Evolutionary conservation across 2,329 filamentous ascomycete species (phyloP), one percentile per base, ranked within the genome.

Genomic region (Aureobasidium melanogenum): DNA sequence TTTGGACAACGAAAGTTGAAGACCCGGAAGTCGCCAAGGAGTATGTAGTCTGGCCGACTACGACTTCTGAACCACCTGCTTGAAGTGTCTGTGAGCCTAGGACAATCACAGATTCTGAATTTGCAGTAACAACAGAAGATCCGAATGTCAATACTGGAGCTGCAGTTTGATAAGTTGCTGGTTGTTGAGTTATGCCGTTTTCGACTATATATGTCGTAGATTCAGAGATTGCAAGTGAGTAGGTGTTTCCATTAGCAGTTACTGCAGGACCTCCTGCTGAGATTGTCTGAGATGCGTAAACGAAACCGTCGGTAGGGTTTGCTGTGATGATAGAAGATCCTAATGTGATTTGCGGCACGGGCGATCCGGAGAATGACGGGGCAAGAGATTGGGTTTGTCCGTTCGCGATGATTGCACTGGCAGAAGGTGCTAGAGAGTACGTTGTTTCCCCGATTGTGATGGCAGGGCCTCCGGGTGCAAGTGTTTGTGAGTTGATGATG

Each of bases 401-500:
- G 14, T 55, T 43, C 24, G 32, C 24, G 5, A 55, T 5, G 6
- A 55, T 14, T 14, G 51, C 51, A 17, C 24, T 43, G 9, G 26
- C 36, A 14, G 39, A 56, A 17, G 52, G 22, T 19, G 28, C 38
- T 8, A 56, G 39, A 17, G 38, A 56, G 39, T 56, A 56, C 10
- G 52, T 44, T 1, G 52, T 44, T 19, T 56, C 28, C 10, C 39
- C 52, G n/a, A 56, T 5, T 10, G 62, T 60, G 36, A 63, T 50
- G 43, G 56, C 57, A 12, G 57, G 62, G 2, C 62, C 63, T 12
- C 64, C 62, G 1, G 62, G 36, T 9, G 38, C 44, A 10, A 65
- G 56, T 9, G 64, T 65, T 19, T 63, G 63, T 3, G 59, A 57
- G 22, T 54, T 60, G 12, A 65, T 46, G 7, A 64, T 48, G n/a